Evolutionary conservation across 1,284 basidiomycete species (phyloP), one percentile per base, ranked within the genome.

Genomic region (Pseudomicrostroma phylloplanum): DNA sequence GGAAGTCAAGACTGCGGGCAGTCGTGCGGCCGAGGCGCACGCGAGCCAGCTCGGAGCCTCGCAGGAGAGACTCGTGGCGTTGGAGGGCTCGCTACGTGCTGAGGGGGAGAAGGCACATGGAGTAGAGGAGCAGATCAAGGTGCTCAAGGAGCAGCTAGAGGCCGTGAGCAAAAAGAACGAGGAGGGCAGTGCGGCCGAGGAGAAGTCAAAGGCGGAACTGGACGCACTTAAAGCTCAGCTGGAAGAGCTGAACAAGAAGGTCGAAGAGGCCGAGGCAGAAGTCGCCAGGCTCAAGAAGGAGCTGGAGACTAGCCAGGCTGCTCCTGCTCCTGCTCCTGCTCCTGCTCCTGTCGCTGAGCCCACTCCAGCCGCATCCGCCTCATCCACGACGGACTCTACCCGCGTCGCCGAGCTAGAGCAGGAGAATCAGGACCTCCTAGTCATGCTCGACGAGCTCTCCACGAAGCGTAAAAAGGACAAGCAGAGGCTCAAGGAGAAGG

Each of bases 391-490:
- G 6, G 21, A 21, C 43, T 17, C 51, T 23, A 25, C 51, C 51
- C 51, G 51, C 25, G 17, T 54, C 2, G n/a, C 85, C 66, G 91
- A 93, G n/a, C 85, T 87, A 25, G 88, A 90, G 78, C 93, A 92
- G 81, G 92, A 96, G 77, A 91, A 94, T 74, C 92, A 96, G 78
- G 92, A 97, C 79, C 79, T 98, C 60, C 83, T 98, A 1, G 92
- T 98, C 0, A 81, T 97, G 41, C 83, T 98, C 2, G 96, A 98
- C 73, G 96, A 98, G 80, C 82, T 97, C 58, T 89, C 86, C 56
- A 85, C 83, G 70, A 97, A 97, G 81, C 83, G 92, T 57, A 86
- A 85, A 79, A 82, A 82, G 66, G 93, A 97, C 78, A 96, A 96
- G 82, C 83, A 80, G 51, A 82, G 82, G 68, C 85, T 97, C 82